A percentile compares a stretch with the other conserved stretches of the same genome.
phyloP scores from a whole-genome alignment of 2,329 filamentous ascomycete species.

The Beauveria brongniartii region DNA sequence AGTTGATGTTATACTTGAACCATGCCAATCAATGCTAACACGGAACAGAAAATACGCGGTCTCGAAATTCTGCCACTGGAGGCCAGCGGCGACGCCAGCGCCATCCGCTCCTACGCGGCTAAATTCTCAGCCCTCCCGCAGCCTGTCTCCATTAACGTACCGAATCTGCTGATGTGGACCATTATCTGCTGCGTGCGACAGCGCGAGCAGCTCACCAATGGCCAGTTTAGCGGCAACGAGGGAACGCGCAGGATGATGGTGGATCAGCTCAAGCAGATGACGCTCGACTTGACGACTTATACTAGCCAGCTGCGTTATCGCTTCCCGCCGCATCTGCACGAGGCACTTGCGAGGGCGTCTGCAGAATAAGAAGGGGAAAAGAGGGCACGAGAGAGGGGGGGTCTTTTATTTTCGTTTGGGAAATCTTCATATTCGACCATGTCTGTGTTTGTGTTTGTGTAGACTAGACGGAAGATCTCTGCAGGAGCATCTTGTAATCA shows the following conservation, averaged over 20 bases:
- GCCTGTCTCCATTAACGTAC: slow-evolving; percentile 80
- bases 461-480: not conserved
- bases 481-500: too few species aligned
- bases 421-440: not conserved
- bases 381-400: not conserved
- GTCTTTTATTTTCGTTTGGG: not conserved
- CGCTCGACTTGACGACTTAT: slow-evolving; percentile 87
- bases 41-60: slow-evolving; percentile 56
- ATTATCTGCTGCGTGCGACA: slow-evolving; percentile 78
- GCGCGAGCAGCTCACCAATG: slow-evolving; percentile 59
- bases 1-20: slow-evolving; percentile 20
- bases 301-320: slow-evolving; percentile 88
- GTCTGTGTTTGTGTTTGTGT: slow-evolving; percentile 5
- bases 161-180: slow-evolving; percentile 88
- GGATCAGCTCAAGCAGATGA: slow-evolving; percentile 67
- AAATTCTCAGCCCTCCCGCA: slow-evolving; percentile 72
- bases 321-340: slow-evolving; percentile 78
- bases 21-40: slow-evolving; percentile 15
- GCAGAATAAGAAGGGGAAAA: slow-evolving; percentile 42
- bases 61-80: slow-evolving; percentile 75
- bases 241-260: slow-evolving; percentile 56
- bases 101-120: slow-evolving; percentile 71
- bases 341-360: slow-evolving; percentile 75
- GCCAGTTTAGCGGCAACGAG: slow-evolving; percentile 67
- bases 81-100: slow-evolving; percentile 64